A percentile compares a stretch with the other conserved stretches of the same genome.
Conservation (phyloP, 495 filamentous ascomycete genomes). For the Tetracladium marchalianum region DNA sequence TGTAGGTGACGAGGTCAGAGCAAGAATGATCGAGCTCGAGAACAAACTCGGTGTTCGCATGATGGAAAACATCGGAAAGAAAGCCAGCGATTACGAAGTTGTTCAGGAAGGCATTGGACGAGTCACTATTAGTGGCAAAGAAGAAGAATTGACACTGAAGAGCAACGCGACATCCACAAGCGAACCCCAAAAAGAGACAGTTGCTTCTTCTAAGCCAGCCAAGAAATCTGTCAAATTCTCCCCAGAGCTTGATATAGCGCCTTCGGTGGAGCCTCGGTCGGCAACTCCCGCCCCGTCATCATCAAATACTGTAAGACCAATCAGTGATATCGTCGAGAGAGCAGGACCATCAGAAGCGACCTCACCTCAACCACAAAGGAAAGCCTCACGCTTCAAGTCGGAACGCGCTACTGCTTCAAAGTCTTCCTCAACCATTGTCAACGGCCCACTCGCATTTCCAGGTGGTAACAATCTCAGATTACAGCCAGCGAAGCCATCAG, state of each 20-base stretch:
- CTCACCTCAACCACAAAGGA: conserved; percentile 23
- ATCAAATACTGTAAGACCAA: conserved; percentile 9
- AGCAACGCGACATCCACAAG: background rate
- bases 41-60: conserved; percentile 51
- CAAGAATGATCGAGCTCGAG: conserved; percentile 78
- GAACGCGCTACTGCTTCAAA: conserved; percentile 12
- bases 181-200: background rate
- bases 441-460: conserved; percentile 7
- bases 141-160: conserved; percentile 1
- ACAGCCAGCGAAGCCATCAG: conserved; percentile 32
- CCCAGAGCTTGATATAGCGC: conserved; percentile 61
- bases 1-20: conserved; percentile 60
- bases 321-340: conserved; percentile 42
- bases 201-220: background rate
- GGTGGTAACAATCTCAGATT: conserved; percentile 15
- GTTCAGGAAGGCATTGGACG: conserved; percentile 27
- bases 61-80: conserved; percentile 42
- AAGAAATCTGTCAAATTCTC: conserved; percentile 79
- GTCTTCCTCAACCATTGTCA: background rate
- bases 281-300: background rate
- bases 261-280: conserved; percentile 18
- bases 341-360: conserved; percentile 10
- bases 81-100: conserved; percentile 22
- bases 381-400: conserved; percentile 38
- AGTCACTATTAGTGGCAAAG: conserved; percentile 22